Conservation (phyloP, 1,284 basidiomycete genomes). For the Fomitopsis pinicola region DNA sequence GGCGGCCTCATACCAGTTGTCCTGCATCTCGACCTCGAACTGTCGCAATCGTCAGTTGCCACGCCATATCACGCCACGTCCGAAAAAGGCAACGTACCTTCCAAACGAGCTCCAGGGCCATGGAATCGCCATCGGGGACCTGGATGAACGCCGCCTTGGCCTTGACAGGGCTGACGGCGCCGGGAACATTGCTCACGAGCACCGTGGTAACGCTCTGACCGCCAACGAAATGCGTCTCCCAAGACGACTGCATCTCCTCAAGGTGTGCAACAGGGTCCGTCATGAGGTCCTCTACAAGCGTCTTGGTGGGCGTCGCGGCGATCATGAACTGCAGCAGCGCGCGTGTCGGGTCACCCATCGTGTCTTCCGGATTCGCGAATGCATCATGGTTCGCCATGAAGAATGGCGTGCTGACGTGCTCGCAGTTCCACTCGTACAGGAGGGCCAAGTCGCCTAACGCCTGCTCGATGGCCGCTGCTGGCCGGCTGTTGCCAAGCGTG, state of each 20-base stretch:
- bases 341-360: slow-evolving; percentile 40
- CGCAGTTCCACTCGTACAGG: slow-evolving; percentile 55
- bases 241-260: slow-evolving; percentile 45
- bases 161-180: slow-evolving; percentile 70
- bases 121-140: slow-evolving; percentile 53
- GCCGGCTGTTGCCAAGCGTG: slow-evolving; percentile 25
- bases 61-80: neutral
- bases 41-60: slow-evolving; percentile 20
- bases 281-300: slow-evolving; percentile 47
- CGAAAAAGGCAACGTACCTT: slow-evolving; percentile 39
- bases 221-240: slow-evolving; percentile 46
- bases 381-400: slow-evolving; percentile 23
- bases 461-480: slow-evolving; percentile 4
- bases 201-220: slow-evolving; percentile 34
- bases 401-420: slow-evolving; percentile 33
- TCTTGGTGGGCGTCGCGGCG: slow-evolving; percentile 59
- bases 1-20: slow-evolving; percentile 82
- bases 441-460: slow-evolving; percentile 36
- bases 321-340: slow-evolving; percentile 76
- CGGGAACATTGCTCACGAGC: slow-evolving; percentile 60
- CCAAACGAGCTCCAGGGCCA: slow-evolving; percentile 65
- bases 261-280: slow-evolving; percentile 47
- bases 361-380: slow-evolving; percentile 19
- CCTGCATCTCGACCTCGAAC: slow-evolving; percentile 84
- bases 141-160: slow-evolving; percentile 69